Evolutionary conservation across 208 protist genomes (phyloP), one percentile per base, ranked within the genome.

Genomic region (Angomonas ambiguus): DNA sequence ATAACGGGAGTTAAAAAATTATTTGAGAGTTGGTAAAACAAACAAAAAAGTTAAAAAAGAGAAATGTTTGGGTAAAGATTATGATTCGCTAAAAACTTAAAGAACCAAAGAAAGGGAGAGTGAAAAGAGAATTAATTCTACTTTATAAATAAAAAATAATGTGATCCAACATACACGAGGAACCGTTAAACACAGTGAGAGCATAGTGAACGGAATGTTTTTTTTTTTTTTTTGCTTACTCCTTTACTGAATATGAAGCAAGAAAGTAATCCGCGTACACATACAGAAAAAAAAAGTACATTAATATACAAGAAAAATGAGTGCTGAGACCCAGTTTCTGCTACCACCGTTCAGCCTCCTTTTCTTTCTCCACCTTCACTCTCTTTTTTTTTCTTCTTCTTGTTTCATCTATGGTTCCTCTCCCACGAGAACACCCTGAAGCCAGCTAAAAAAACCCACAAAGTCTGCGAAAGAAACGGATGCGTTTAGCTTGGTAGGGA

Each of bases 131-230:
- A 34, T 45, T 60, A 53, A 61, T 24, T 13, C 30, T 18, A 67
- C 64, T 24, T 60, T 51, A 72, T 60, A 60, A 3, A 67, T 20
- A 62, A 10, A 2, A 63, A n/a, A 45, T n/a, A 45, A 59, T 59
- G n/a, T 49, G 61, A 61, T 16, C 10, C 31, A 2, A 42, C 2
- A 68, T 22, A 45, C 18, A 30, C 18, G n/a, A 16, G 27, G 6
- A 56, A 28, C n/a, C 25, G 11, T 56, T 16, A 28, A 27, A 27
- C 6, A 8, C 6, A 8, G 18, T 5, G 25, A 28, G 25, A 28
- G 11, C 25, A 28, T n/a, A 16, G 16, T 56, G 16, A 5, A 28
- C 8, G 49, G 8, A 22, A 8, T 56, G n/a, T 16, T 25, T 56
- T 11, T 28, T 56, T 16, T n/a, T 1, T 38, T 24, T n/a, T 2